Evolutionary conservation across 2,329 filamentous ascomycete species (phyloP), one percentile per base, ranked within the genome.

Genomic region (Corinectria fuckeliana): DNA sequence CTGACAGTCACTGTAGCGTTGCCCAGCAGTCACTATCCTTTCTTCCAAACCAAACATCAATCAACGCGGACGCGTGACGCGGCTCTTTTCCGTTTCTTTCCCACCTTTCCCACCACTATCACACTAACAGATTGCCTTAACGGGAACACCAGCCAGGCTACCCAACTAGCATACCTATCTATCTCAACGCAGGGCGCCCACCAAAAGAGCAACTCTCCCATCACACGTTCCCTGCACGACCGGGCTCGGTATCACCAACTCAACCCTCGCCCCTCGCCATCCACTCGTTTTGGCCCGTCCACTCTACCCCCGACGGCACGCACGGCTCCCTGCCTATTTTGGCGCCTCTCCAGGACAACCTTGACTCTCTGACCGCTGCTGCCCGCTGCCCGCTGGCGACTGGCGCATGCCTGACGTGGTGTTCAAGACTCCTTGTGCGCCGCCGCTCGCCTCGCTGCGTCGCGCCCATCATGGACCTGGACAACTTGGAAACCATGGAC

Each of bases 51-150:
- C 9, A 45, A 45, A 45, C 23, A 16, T 28, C 16, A 45, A 28
- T 16, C 36, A 42, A 48, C 49, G 26, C 36, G 34, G 61, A 25
- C 64, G 60, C 64, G 64, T 67, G 64, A 67, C 62, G 56, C 64
- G 64, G 38, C 50, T 60, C 34, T 50, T 66, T 54, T 9, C n/a
- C n/a, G n/a, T 36, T 18, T 11, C n/a, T n/a, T 34, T 36, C 18
- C 32, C 16, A 36, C 32, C 49, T 67, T 62, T 58, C 64, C 52
- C 56, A 45, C 64, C 56, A 45, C 51, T 42, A n/a, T n/a, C n/a
- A 50, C 62, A 45, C 50, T 34, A 28, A 32, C 26, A 44, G 38
- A 30, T 44, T 30, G 41, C 51, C 51, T 36, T 20, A 50, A 32
- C 25, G 39, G 28, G 39, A 18, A 28, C 36, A 18, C 20, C 45